Evolutionary conservation across 2,329 filamentous ascomycete species (phyloP).

Genomic region (Ophiostoma novo-ulmi): DNA sequence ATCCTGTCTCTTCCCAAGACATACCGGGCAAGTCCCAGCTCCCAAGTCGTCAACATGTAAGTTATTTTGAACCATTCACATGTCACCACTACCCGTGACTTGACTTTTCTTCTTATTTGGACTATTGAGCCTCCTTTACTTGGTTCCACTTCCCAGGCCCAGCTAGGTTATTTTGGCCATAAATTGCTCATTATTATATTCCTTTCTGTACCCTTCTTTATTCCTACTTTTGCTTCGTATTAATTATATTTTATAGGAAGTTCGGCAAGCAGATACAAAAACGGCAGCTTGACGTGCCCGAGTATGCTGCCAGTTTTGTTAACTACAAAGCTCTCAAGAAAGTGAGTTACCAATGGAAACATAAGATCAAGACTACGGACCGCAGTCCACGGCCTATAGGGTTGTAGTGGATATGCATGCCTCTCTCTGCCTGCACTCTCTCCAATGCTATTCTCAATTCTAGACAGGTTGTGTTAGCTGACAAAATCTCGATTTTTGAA

Average conservation of each 20-base stretch:
- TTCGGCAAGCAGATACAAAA: conserved; percentile 99
- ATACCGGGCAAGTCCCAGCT: not conserved
- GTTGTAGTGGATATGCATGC: not conserved
- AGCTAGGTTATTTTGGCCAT: not conserved
- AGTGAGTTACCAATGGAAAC: conserved; percentile 40
- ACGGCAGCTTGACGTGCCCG: conserved; percentile 95
- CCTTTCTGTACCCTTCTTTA: not conserved
- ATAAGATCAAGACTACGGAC: not conserved
- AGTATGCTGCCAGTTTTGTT: conserved; percentile 98
- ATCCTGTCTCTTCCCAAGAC: not conserved
- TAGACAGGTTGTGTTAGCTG: not conserved
- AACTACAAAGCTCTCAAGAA: conserved; percentile 99
- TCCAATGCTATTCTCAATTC: not conserved
- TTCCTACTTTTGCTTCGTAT: not conserved
- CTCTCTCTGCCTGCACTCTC: not conserved
- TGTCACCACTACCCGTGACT: not conserved
- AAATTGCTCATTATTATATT: not conserved
- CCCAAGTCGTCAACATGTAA: not conserved
- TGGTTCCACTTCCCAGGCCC: not conserved
- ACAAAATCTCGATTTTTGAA: not conserved
- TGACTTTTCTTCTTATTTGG: not conserved
- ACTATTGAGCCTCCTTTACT: not conserved
- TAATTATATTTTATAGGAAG: conserved; percentile 62
- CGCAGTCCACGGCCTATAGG: not conserved
- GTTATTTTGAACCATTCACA: not conserved